Base-by-base conservation (phyloP, 176 grass and related monocot species). In the Juncus inflexus region DNA sequence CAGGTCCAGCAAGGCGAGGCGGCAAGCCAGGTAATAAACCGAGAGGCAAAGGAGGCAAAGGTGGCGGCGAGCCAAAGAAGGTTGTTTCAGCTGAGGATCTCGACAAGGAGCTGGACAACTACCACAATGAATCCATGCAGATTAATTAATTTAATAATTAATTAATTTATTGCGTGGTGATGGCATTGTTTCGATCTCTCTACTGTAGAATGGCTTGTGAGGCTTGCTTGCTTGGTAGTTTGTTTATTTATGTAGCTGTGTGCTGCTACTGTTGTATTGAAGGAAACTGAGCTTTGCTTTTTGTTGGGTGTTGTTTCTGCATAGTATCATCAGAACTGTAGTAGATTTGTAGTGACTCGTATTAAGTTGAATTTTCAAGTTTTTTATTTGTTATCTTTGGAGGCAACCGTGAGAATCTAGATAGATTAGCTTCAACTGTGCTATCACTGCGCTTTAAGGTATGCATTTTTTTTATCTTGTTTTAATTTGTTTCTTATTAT, bases 71-170 rank as follows among this genome's bases (percentile, higher is more conserved):
- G 58, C 80, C 85, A 50, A 64, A 55, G 72, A 71, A 71, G 40
- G 9, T 12, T 7, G 9, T 71, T 15, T 99, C 89, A 36, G 80
- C 89, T 57, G 83, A 84, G 62, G 83, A 89, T 65, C 95, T 99
- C n/a, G 95, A 99, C 83, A 86, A 89, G 64, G 95, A 99, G 38
- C 81, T 99, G 95, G 95, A 99, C 60, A 99, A 92, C 52, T 99
- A 99, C 60, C 95, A 99, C 62, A 73, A 74, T 6, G 73, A 90
- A 71, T 74, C 86, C 1, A 99, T 99, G 95, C 89, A 99, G 72
- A 92, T 83, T 55, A 97, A 97, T 55, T 92, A 80, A 76, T 63
- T 42, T 14, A 35, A 35, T 47, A 5, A 47, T 47, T 47, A 47
- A 28, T 28, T 28, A 28, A 28, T 28, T 28, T 28, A 28, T 28